A percentile compares a stretch with the other conserved stretches of the same genome.
phyloP scores from a whole-genome alignment of 768 basidiomycete genomes.

The Gymnopilus dilepis region DNA sequence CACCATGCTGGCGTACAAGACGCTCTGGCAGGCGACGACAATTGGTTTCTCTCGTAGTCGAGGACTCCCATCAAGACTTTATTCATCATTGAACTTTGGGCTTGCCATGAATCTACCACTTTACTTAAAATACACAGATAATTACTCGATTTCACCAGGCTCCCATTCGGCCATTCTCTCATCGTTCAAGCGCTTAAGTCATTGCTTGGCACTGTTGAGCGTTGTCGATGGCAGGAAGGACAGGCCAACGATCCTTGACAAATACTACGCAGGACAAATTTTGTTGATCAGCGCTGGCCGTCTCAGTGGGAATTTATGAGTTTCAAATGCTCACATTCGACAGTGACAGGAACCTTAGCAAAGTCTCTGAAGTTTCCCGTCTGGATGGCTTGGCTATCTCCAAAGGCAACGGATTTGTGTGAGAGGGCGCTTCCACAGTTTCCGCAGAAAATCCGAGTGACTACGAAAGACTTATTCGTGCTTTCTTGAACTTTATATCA shows the following conservation, averaged over 20 bases:
- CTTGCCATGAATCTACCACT: neutral
- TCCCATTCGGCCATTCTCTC: neutral
- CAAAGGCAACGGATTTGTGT: constrained; percentile 5
- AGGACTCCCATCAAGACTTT: neutral
- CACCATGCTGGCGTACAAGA: neutral
- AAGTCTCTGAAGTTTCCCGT: constrained; percentile 7
- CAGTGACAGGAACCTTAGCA: neutral
- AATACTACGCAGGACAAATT: neutral
- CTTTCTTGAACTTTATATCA: neutral
- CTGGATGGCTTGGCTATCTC: constrained; percentile 3
- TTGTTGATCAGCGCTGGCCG: neutral
- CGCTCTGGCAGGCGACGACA: neutral
- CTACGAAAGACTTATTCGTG: neutral
- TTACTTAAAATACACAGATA: neutral
- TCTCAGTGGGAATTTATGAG: neutral
- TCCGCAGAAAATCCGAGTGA: neutral
- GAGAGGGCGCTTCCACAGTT: constrained; percentile 2
- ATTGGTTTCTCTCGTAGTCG: neutral
- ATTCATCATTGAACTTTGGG: neutral
- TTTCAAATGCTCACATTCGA: neutral
- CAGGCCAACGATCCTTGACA: constrained; percentile 2
- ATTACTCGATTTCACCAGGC: no score
- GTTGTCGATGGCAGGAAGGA: neutral
- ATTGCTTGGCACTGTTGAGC: neutral
- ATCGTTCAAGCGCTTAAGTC: neutral